Base-by-base conservation (phyloP, 2,329 filamentous ascomycete species). In the Mycosphaerella arachidis region DNA sequence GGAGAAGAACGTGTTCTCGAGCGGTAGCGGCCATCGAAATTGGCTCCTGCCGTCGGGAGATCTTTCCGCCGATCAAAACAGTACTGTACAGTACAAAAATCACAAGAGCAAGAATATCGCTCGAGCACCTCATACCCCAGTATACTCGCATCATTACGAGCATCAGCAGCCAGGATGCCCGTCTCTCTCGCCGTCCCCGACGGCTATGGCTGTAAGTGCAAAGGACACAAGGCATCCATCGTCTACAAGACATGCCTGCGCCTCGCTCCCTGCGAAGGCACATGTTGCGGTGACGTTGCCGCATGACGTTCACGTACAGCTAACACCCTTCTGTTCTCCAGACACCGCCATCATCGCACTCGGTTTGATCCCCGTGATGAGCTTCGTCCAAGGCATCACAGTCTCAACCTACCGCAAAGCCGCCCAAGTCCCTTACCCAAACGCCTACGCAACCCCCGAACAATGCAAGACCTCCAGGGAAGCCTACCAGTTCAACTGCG, bases 301-400 rank as follows among this genome's bases (percentile, higher is more conserved):
- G 24, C 24, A 24, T 24, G 24, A 24, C 24, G 24, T 3, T 24
- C 24, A 3, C 1, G 24, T 24, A 24, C 24, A 24, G 24, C 24
- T 24, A 24, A 24, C 24, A 3, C 24, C 24, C 24, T 3, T 3
- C 24, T 24, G 24, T 3, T 24, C 24, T 24, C 24, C 24, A 24
- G 24, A 52, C 50, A 52, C 50, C 50, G 50, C 30, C 50, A 12
- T 52, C 50, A 12, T 52, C 50, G 50, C 50, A 29, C 29, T 52
- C 30, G 50, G 50, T 29, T 29, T 33, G 10, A 52, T 52, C 50
- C 50, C 50, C 30, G 10, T 52, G 9, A 13, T 52, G 27, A 16
- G 29, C 30, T 52, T 52, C 50, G 3, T 20, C 30, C 50, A 52
- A 29, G 50, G 50, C 30, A 52, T 20, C 16, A 30, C 30, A 9